Percentiles rank a stretch among this genome's conserved stretches.
phyloP scores from a whole-genome alignment of 2,329 filamentous ascomycete species.

The Botrytis cinerea region DNA sequence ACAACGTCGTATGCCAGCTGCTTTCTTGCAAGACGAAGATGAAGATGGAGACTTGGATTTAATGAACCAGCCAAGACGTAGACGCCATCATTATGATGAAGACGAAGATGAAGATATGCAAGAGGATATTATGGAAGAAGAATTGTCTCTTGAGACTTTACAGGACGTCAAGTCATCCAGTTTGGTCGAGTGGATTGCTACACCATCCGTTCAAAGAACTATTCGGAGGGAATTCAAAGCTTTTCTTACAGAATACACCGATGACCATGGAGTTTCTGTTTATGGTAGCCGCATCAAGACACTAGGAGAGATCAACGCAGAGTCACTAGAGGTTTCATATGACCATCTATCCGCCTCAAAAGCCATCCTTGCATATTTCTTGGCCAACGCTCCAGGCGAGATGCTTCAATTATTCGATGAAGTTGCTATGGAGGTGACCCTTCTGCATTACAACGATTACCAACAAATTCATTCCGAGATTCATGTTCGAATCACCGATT shows the following conservation, averaged over 20 bases:
- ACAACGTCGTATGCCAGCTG: conserved; percentile 66
- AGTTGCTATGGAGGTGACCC: conserved; percentile 92
- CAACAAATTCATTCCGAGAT: conserved; percentile 97
- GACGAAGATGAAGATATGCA: conserved; percentile 90
- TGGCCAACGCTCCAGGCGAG: conserved; percentile 93
- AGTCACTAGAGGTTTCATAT: conserved; percentile 94
- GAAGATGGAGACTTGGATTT: conserved; percentile 84
- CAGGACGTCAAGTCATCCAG: conserved; percentile 92
- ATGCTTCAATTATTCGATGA: conserved; percentile 95
- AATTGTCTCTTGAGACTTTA: conserved; percentile 87
- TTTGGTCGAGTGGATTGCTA: conserved; percentile 92
- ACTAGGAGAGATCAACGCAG: conserved; percentile 95
- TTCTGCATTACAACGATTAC: conserved; percentile 96
- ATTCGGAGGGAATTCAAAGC: conserved; percentile 97
- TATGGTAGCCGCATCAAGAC: conserved; percentile 94
- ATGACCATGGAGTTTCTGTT: conserved; percentile 84
- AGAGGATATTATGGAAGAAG: conserved; percentile 92
- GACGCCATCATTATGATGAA: conserved; percentile 90
- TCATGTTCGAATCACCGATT: conserved; percentile 92
- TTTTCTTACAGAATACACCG: conserved; percentile 94
- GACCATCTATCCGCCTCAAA: conserved; percentile 88
- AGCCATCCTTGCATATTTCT: conserved; percentile 90
- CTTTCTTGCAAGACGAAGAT: conserved; percentile 74
- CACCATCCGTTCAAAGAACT: conserved; percentile 85
- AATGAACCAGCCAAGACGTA: conserved; percentile 79